Conservation (phyloP, 2,329 filamentous ascomycete species). For the Basipetospora chlamydospora region DNA sequence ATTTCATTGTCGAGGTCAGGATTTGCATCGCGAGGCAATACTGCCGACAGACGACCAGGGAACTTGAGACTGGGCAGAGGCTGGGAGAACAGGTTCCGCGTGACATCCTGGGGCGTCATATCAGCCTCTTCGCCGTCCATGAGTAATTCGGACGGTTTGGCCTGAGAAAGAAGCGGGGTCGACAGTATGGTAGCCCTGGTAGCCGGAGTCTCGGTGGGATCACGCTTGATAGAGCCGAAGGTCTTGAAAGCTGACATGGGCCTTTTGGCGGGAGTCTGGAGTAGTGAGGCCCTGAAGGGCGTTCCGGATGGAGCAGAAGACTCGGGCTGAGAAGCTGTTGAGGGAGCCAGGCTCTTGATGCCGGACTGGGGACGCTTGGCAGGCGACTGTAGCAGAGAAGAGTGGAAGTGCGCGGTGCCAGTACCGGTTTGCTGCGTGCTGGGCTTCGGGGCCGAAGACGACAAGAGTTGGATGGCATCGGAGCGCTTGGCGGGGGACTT, state of each 20-base stretch:
- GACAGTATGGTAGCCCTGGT: constrained; percentile 22
- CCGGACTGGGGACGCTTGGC: constrained; percentile 24
- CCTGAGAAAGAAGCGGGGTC: constrained; percentile 12
- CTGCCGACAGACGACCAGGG: constrained; percentile 29
- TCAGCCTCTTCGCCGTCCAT: constrained; percentile 17
- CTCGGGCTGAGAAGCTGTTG: background rate
- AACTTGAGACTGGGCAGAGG: constrained; percentile 23
- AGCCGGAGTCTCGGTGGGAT: background rate
- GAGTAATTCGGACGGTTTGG: constrained; percentile 19
- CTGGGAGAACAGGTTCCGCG: constrained; percentile 13
- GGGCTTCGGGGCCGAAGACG: constrained; percentile 1
- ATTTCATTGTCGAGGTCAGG: constrained; percentile 15
- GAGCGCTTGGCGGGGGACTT: constrained; percentile 40
- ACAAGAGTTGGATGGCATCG: constrained; percentile 24
- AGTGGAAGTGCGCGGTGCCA: constrained; percentile 23
- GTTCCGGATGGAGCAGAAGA: background rate
- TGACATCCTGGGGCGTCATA: constrained; percentile 12
- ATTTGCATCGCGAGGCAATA: constrained; percentile 27
- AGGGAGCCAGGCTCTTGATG: background rate
- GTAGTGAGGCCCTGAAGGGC: constrained; percentile 3
- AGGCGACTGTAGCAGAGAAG: constrained; percentile 35
- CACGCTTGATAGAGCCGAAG: background rate
- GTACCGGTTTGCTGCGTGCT: constrained; percentile 10
- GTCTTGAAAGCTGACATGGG: constrained; percentile 20
- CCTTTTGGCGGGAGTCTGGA: constrained; percentile 13